Evolutionary conservation across 2,329 filamentous ascomycete species (phyloP), one percentile per base, ranked within the genome.

Genomic region (Cladosporium sp.): DNA sequence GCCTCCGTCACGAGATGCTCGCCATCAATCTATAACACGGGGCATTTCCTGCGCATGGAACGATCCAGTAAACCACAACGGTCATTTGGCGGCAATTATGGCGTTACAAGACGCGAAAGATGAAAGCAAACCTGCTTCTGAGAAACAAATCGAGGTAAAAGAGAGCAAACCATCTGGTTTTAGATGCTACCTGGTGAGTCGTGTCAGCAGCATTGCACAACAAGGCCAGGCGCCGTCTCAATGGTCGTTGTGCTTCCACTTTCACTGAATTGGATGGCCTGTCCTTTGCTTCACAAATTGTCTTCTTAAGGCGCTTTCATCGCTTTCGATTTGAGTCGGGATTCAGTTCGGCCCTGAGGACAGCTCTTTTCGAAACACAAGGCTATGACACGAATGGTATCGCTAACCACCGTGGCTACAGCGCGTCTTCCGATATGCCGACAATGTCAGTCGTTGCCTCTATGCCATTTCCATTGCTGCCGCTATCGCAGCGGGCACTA

Each of bases 401-500:
- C 4, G 36, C 22, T 36, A 11, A 45, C 28, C 30, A 30, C 9
- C 8, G 9, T 49, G 17, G 20, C 19, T 22, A 30, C 42, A 63
- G 65, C 66, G 71, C 15, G 65, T 73, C 55, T 73, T 73, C 56
- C n/a, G 22, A 30, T 74, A 69, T 58, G 62, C 68, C n/a, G 69
- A 72, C 60, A 52, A 55, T 8, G 55, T 65, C 17, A 66, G 67
- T 54, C 55, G 61, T n/a, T 7, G 62, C 11, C 65, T 73, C 15
- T 73, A 72, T 55, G 55, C 64, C 15, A 61, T 70, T 11, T 62
- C 66, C 3, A 52, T 70, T 20, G 22, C 67, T 3, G 72, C 72
- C 17, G 74, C 77, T 11, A 73, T 79, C 40, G 76, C 69, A 7
- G 73, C 75, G 6, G 80, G 78, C 47, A 75, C 75, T 11, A 64